phyloP scores from a whole-genome alignment of 371 early-diverging fungal genomes.

The Rhizomucor miehei region DNA sequence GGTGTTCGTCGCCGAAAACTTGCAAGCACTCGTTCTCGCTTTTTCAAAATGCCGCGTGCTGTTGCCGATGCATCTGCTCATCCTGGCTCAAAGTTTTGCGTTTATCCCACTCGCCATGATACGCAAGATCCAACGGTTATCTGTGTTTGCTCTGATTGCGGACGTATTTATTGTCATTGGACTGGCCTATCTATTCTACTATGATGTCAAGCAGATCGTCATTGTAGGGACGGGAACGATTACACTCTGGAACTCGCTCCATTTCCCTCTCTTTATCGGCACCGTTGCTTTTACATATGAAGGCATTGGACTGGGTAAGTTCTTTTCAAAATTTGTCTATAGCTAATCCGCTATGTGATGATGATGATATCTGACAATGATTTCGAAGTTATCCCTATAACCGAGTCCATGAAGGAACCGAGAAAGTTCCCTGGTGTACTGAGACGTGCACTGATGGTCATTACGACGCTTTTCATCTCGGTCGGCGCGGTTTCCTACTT shows the following conservation, averaged over 20 bases:
- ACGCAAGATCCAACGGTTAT: constrained; percentile 77
- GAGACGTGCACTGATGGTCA: constrained; percentile 60
- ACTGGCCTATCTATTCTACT: constrained; percentile 71
- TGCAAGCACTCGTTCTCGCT: constrained; percentile 65
- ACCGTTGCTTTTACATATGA: constrained; percentile 92
- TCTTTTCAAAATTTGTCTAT: not conserved
- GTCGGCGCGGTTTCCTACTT: constrained; percentile 80
- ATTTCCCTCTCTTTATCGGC: constrained; percentile 81
- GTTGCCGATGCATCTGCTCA: constrained; percentile 56
- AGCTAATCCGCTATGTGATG: too few species aligned
- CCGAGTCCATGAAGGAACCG: constrained; percentile 80
- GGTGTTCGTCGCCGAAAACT: constrained; percentile 84
- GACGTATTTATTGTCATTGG: constrained; percentile 86
- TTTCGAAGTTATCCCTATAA: constrained; percentile 65
- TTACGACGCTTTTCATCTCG: constrained; percentile 69
- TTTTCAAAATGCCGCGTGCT: constrained; percentile 57
- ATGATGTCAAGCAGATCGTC: constrained; percentile 58
- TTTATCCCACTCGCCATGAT: constrained; percentile 84
- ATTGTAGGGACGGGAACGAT: constrained; percentile 60
- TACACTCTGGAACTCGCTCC: constrained; percentile 60
- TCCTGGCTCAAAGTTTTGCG: constrained; percentile 69
- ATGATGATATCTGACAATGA: not conserved
- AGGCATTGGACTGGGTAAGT: constrained; percentile 79
- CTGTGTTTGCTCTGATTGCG: constrained; percentile 78
- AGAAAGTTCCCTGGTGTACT: constrained; percentile 72